Percentiles rank a stretch among this genome's conserved stretches.
phyloP scores from a whole-genome alignment of 768 basidiomycete genomes.

The Gloeophyllum trabeum region DNA sequence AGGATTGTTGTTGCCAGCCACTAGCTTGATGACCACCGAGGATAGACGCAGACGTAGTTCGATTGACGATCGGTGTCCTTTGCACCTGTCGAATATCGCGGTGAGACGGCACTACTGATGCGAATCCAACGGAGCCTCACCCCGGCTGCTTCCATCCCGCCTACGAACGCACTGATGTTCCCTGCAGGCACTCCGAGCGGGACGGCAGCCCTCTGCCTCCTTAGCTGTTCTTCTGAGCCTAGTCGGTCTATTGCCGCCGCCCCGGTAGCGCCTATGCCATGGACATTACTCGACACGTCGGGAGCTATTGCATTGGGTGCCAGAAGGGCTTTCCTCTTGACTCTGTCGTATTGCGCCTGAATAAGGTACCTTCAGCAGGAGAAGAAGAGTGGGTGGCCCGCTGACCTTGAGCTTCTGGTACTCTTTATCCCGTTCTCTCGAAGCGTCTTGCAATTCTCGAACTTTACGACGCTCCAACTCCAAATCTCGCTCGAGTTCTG shows the following conservation, averaged over 20 bases:
- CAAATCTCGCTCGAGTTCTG: constrained; percentile 72
- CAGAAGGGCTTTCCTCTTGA: constrained; percentile 73
- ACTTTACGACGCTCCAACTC: constrained; percentile 69
- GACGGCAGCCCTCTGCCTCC: constrained; percentile 3
- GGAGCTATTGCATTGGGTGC: constrained; percentile 20
- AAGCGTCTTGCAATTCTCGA: constrained; percentile 61
- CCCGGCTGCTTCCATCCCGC: no score
- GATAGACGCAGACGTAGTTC: no score
- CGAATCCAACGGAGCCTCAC: no score
- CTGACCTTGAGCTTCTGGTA: constrained; percentile 77
- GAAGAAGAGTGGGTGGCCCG: no score
- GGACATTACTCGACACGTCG: no score
- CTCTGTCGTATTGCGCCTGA: constrained; percentile 72
- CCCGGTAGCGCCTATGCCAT: no score
- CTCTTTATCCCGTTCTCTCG: constrained; percentile 74
- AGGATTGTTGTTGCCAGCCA: constrained; percentile 18
- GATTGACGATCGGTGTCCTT: constrained; percentile 52
- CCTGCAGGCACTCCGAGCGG: not conserved
- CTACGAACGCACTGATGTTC: no score
- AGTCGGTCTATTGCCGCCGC: not conserved
- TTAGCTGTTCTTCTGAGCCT: constrained; percentile 5
- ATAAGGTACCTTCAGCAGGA: no score
- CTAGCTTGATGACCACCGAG: no score
- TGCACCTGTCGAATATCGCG: constrained; percentile 51
- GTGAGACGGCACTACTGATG: no score